Conservation (phyloP, 2,329 filamentous ascomycete species). For the Phaeoacremonium minimum region DNA sequence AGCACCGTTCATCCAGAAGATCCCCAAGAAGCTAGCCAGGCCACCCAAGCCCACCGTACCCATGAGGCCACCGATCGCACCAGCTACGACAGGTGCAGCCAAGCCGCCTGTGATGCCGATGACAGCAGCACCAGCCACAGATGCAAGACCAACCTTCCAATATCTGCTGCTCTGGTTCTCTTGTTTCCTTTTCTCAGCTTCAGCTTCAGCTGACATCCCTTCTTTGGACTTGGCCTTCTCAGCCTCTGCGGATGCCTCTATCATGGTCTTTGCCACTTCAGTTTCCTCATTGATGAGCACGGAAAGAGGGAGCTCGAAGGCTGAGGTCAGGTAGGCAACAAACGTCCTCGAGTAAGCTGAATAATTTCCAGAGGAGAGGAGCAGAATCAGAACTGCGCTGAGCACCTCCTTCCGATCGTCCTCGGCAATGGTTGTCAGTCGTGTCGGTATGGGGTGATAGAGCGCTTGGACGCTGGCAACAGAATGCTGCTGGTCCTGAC, state of each 20-base stretch:
- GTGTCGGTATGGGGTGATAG: constrained; percentile 49
- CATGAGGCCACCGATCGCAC: constrained; percentile 79
- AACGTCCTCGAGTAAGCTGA: constrained; percentile 68
- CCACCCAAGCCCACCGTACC: constrained; percentile 81
- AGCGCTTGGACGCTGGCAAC: constrained; percentile 41
- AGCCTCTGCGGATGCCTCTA: constrained; percentile 49
- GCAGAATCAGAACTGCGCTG: constrained; percentile 64
- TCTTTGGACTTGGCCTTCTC: constrained; percentile 50
- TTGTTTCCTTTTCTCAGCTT: constrained; percentile 68
- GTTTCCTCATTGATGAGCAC: constrained; percentile 67
- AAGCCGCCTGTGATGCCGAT: constrained; percentile 90
- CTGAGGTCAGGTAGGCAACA: constrained; percentile 63
- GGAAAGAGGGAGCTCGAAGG: constrained; percentile 57
- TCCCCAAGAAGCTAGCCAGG: constrained; percentile 79
- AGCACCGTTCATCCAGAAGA: constrained; percentile 80
- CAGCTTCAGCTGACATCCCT: constrained; percentile 68
- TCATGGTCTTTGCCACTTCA: constrained; percentile 69
- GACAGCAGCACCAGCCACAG: constrained; percentile 80
- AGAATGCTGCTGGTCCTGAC: constrained; percentile 27
- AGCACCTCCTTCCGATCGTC: constrained; percentile 60
- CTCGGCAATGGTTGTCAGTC: constrained; percentile 51
- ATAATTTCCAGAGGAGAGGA: constrained; percentile 71
- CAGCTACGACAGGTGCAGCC: constrained; percentile 84
- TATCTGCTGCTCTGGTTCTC: constrained; percentile 66
- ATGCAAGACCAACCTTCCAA: constrained; percentile 89